Evolutionary conservation across 495 filamentous ascomycete genomes (phyloP).

Genomic region (Aspergillus hancockii): DNA sequence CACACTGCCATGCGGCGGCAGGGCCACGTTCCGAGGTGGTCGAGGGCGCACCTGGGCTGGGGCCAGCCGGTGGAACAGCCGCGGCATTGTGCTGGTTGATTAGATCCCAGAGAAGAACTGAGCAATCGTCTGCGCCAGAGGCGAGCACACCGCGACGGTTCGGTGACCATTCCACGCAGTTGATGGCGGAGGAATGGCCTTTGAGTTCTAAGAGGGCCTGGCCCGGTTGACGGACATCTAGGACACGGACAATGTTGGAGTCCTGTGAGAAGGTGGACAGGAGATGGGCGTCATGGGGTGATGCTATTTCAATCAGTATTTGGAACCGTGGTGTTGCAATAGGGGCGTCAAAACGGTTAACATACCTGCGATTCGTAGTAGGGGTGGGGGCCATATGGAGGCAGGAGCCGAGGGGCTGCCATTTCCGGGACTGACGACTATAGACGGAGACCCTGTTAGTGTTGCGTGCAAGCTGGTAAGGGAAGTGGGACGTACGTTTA

Average conservation of each 20-base stretch:
- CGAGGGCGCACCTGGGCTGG: constrained; percentile 36
- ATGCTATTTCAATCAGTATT: constrained; percentile 55
- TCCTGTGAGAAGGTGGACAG: constrained; percentile 96
- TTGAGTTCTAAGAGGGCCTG: constrained; percentile 92
- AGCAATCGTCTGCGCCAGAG: constrained; percentile 87
- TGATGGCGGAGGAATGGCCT: constrained; percentile 83
- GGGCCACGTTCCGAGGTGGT: constrained; percentile 60
- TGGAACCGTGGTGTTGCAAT: not conserved
- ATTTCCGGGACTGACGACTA: constrained; percentile 53
- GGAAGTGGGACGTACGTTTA: constrained; percentile 56
- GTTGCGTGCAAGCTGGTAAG: constrained; percentile 1
- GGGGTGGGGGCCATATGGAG: constrained; percentile 76
- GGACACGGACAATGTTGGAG: constrained; percentile 87
- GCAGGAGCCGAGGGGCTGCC: constrained; percentile 66
- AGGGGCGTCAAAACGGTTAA: not conserved
- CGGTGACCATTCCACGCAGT: constrained; percentile 95
- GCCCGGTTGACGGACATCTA: constrained; percentile 95
- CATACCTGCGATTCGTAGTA: constrained; percentile 77
- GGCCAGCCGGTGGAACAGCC: constrained; percentile 39
- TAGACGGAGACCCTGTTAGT: not conserved
- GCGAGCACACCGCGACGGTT: constrained; percentile 83
- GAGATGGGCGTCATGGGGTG: constrained; percentile 92
- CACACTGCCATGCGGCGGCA: constrained; percentile 86
- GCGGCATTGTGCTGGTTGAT: constrained; percentile 64
- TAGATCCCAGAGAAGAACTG: constrained; percentile 93